phyloP scores from a whole-genome alignment of 2,329 filamentous ascomycete species.

The Sclerotinia spermophila region DNA sequence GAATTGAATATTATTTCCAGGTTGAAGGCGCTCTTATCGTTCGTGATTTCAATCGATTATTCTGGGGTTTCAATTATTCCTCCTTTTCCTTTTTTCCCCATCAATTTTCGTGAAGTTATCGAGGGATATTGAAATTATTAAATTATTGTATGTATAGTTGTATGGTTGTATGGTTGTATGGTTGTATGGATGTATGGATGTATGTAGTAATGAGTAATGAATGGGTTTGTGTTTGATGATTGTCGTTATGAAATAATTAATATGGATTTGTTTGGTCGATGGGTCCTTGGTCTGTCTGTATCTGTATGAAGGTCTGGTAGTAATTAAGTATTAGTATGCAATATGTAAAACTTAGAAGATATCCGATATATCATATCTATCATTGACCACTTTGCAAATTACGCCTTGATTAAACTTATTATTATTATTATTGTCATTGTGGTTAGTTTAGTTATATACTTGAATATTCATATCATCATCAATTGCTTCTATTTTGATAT shows the following conservation, averaged over 20 bases:
- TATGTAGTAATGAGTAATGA: not conserved
- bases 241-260: not conserved
- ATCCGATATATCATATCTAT: no score
- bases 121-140: not conserved
- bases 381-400: not conserved
- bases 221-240: slow-evolving; percentile 4
- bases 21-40: not conserved
- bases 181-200: not conserved
- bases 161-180: not conserved
- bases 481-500: no score
- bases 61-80: not conserved
- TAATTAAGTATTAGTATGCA: no score
- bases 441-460: no score
- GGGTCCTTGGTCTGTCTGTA: not conserved
- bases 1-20: slow-evolving; percentile 1
- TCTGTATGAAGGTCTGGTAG: not conserved
- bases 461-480: not conserved
- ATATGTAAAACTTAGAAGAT: no score
- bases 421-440: not conserved
- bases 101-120: not conserved
- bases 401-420: not conserved
- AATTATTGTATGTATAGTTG: not conserved
- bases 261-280: slow-evolving; percentile 5
- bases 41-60: not conserved
- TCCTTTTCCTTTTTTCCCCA: no score